Percentiles rank a stretch among this genome's conserved stretches.
phyloP scores from a whole-genome alignment of 371 early-diverging fungal species.

The Capillidium rhysosporum region DNA sequence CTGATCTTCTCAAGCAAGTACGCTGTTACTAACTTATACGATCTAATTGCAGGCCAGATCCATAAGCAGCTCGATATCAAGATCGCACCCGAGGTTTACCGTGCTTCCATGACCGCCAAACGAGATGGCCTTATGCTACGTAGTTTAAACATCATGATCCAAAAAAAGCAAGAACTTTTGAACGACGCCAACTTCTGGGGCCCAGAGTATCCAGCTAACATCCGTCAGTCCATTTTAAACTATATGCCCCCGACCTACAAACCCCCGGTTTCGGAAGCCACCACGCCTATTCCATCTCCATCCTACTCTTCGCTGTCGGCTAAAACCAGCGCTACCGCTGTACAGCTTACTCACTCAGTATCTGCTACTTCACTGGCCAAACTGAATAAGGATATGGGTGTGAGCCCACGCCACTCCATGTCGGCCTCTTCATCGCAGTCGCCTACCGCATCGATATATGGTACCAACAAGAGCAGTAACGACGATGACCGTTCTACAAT shows the following conservation, averaged over 20 bases:
- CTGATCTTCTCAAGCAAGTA: constrained; percentile 41
- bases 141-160: constrained; percentile 35
- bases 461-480: not conserved
- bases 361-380: no score
- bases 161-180: constrained; percentile 2
- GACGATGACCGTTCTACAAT: not conserved
- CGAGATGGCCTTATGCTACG: constrained; percentile 36
- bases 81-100: constrained; percentile 47
- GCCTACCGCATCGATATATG: not conserved
- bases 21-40: constrained; percentile 28
- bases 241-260: constrained; percentile 7
- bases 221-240: not conserved
- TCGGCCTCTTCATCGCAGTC: not conserved
- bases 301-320: no score
- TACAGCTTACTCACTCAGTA: no score
- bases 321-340: no score
- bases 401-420: no score
- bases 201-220: not conserved
- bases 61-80: constrained; percentile 40
- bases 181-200: not conserved
- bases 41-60: constrained; percentile 34
- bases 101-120: constrained; percentile 31
- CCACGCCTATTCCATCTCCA: not conserved
- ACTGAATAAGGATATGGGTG: no score
- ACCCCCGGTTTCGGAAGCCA: not conserved